Base-by-base conservation (phyloP, 2,329 filamentous ascomycete genomes). In the Colletotrichum somersetense region DNA sequence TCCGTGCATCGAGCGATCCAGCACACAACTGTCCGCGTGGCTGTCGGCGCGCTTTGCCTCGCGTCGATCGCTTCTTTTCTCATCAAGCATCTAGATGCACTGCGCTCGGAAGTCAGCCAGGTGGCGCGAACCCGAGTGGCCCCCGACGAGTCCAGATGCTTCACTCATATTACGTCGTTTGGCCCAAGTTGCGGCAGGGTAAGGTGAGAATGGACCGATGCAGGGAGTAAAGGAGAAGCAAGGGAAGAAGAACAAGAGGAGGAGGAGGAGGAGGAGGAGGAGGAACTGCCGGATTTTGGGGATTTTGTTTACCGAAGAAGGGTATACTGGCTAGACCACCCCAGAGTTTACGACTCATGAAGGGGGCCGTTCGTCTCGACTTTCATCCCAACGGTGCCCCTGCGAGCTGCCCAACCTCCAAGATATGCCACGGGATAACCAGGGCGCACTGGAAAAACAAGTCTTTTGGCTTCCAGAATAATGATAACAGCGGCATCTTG, bases 361-460 rank as follows among this genome's bases (percentile, higher is more conserved):
- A 61, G 53, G 44, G 26, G 46, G 42, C 35, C 57, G 69, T 69
- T 72, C 69, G 64, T 72, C 69, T 72, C 69, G 63, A 58, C 44
- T 69, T 50, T 59, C 30, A 30, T 64, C 69, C 69, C 66, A 69
- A 72, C 69, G 69, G 55, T 72, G 53, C 42, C 69, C 69, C 66
- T 69, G 69, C 59, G 65, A 70, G 52, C 14, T 55, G 69, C 69
- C 69, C 69, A 64, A 72, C 53, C 52, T 55, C 38, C 33, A 57
- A 38, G 35, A 26, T 20, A 1, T 46, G 26, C 62, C 33, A 59
- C 16, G 42, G 52, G 12, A 40, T n/a, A 23, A 40, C 53, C 50
- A 62, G 35, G 53, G 33, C 46, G 55, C 42, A n/a, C 12, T 38
- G n/a, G 52, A 42, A 50, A 64, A 64, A 48, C 61, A 20, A 38